Evolutionary conservation across 352 stramenopile species (phyloP).

Genomic region (Stephanocyclus meneghinianus): DNA sequence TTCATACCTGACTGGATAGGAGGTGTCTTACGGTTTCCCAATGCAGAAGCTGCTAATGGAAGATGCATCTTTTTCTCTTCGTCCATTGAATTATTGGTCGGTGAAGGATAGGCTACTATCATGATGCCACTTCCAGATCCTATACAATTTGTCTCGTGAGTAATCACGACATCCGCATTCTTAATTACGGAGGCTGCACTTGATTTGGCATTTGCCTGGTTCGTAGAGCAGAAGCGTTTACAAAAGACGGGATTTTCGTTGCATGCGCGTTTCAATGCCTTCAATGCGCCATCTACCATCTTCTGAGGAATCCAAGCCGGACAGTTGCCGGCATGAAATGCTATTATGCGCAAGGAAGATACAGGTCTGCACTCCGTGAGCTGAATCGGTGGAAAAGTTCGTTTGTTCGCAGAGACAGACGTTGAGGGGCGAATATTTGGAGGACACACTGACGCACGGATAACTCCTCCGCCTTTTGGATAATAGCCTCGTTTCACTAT

Average conservation of each 20-base stretch:
- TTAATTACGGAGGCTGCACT: background rate
- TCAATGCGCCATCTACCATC: conserved; percentile 39
- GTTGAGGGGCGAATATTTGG: background rate
- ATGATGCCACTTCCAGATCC: conserved; percentile 63
- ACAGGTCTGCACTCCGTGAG: conserved; percentile 52
- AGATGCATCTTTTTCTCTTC: background rate
- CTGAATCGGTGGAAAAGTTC: conserved; percentile 45
- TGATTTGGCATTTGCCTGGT: background rate
- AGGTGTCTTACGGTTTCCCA: conserved; percentile 44
- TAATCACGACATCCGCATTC: conserved; percentile 33
- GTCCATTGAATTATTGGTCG: background rate
- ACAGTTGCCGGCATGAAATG: conserved; percentile 59
- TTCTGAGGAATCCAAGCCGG: conserved; percentile 35
- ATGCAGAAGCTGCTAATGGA: conserved; percentile 45
- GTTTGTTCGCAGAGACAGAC: no score
- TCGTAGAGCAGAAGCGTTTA: background rate
- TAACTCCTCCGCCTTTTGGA: conserved; percentile 60
- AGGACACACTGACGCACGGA: conserved; percentile 35
- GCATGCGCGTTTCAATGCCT: conserved; percentile 20
- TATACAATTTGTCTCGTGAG: conserved; percentile 38
- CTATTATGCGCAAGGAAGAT: conserved; percentile 37
- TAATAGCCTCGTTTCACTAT: conserved; percentile 58
- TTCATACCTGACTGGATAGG: conserved; percentile 31
- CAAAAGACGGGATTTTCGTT: conserved; percentile 19
- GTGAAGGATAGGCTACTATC: conserved; percentile 54